Base-by-base conservation (phyloP, 257 asterid genomes). In the Anisodus tanguticus region DNA sequence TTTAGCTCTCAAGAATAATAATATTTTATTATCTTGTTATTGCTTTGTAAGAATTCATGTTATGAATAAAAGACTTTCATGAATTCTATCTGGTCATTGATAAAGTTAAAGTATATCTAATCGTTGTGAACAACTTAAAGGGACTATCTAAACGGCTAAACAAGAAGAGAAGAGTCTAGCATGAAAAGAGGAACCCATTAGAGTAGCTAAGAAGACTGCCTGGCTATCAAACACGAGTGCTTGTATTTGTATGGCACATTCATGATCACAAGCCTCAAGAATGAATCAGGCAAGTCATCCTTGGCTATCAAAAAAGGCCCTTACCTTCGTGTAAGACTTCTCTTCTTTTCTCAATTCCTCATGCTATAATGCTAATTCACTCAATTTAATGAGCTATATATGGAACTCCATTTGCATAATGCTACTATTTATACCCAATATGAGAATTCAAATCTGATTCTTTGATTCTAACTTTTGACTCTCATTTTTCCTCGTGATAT, bases 281-380 rank as follows among this genome's bases (percentile, higher is more conserved):
- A 67, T 86, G 84, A 86, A 66, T 89, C 89, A 88, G 93, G 93
- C 93, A 92, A 92, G 94, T 91, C 94, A 92, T 92, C 94, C 93
- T 91, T 90, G 96, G 96, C 94, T 92, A 90, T 90, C 94, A 83
- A 90, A 92, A n/a, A 26, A 78, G 86, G 54, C 89, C 78, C 91
- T 90, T 83, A 58, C 88, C 88, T 81, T 83, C 92, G 88, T 88
- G 85, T 60, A 68, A 86, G 88, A 83, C 90, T 84, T 60, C 86
- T 85, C 90, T 81, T 84, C 85, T 54, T 79, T 82, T 67, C 47
- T 49, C 22, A 80, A 58, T 59, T 80, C 37, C 59, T 64, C 83
- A 37, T 80, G n/a, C 19, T 76, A 26, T 72, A 8, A n/a, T n/a
- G 10, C 1, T 19, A 45, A 9, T 9, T 10, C 19, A n/a, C 62